Conservation (phyloP, 2,329 filamentous ascomycete species). For the Alternaria panax region DNA sequence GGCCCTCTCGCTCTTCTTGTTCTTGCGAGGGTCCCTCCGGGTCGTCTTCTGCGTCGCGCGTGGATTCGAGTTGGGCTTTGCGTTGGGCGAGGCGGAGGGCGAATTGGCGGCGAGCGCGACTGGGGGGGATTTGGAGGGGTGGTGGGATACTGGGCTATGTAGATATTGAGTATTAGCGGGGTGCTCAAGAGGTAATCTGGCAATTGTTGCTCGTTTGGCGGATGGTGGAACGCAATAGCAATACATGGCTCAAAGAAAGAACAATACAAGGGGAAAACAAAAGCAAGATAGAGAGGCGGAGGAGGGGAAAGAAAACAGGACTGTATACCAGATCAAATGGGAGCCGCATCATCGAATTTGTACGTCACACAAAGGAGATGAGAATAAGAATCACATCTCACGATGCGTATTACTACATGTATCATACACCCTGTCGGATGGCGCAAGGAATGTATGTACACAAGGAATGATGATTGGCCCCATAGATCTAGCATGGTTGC, state of each 20-base stretch:
- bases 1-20: conserved; percentile 42
- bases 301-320: not conserved
- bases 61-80: conserved; percentile 45
- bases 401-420: conserved; percentile 44
- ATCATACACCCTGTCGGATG: conserved; percentile 35
- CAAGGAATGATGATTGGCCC: conserved; percentile 20
- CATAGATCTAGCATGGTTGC: conserved; percentile 16
- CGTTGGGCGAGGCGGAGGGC: conserved; percentile 77
- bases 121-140: conserved; percentile 82
- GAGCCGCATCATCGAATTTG: conserved; percentile 11
- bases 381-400: conserved; percentile 22
- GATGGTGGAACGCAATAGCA: conserved; percentile 17
- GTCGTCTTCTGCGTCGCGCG: conserved; percentile 30
- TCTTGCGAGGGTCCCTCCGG: conserved; percentile 23
- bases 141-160: conserved; percentile 47
- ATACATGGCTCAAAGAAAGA: not conserved
- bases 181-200: not conserved
- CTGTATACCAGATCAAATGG: conserved; percentile 11
- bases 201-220: conserved; percentile 4
- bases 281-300: not conserved
- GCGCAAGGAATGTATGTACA: conserved; percentile 38
- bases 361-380: conserved; percentile 21
- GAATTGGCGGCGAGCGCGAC: conserved; percentile 85
- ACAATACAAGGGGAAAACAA: conserved; percentile 1
- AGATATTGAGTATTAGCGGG: conserved; percentile 43